phyloP scores from a whole-genome alignment of 129 eudicot genomes.

The Flaveria trinervia region DNA sequence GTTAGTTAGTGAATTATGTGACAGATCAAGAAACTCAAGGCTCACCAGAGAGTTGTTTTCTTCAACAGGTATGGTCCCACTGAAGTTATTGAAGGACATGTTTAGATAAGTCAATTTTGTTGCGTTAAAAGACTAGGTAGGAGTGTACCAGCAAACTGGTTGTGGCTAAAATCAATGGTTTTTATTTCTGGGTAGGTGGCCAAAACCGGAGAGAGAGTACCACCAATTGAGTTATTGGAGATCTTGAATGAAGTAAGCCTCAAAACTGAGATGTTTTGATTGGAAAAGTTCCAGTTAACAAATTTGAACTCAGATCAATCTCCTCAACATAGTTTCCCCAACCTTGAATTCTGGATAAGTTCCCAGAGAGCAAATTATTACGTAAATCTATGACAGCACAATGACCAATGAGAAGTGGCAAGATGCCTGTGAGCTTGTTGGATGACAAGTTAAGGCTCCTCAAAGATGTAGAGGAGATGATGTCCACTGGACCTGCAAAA shows the following conservation, averaged over 20 bases:
- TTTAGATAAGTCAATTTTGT: conserved; percentile 56
- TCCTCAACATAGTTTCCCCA: conserved; percentile 88
- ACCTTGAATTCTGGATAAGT: conserved; percentile 58
- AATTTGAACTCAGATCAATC: conserved; percentile 66
- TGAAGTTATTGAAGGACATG: conserved; percentile 69
- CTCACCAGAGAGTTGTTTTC: conserved; percentile 13
- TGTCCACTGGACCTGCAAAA: conserved; percentile 67
- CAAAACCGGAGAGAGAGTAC: conserved; percentile 53
- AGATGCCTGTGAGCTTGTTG: conserved; percentile 68
- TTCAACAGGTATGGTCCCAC: conserved; percentile 53
- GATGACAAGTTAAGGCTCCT: conserved; percentile 67
- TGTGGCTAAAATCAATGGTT: conserved; percentile 62
- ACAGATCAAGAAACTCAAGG: conserved; percentile 61
- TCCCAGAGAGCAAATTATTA: conserved; percentile 64
- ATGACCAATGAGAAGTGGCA: conserved; percentile 63
- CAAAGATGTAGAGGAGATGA: conserved; percentile 63
- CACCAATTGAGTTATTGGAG: conserved; percentile 76
- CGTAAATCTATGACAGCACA: conserved; percentile 76
- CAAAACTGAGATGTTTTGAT: conserved; percentile 65
- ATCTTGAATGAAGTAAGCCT: conserved; percentile 63
- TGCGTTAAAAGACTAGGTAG: conserved; percentile 56
- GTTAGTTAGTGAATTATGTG: conserved; percentile 64
- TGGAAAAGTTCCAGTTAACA: conserved; percentile 58
- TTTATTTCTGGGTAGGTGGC: conserved; percentile 68
- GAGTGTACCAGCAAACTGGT: conserved; percentile 49